Conservation (phyloP, 306 rosid species). For the Cercis canadensis region DNA sequence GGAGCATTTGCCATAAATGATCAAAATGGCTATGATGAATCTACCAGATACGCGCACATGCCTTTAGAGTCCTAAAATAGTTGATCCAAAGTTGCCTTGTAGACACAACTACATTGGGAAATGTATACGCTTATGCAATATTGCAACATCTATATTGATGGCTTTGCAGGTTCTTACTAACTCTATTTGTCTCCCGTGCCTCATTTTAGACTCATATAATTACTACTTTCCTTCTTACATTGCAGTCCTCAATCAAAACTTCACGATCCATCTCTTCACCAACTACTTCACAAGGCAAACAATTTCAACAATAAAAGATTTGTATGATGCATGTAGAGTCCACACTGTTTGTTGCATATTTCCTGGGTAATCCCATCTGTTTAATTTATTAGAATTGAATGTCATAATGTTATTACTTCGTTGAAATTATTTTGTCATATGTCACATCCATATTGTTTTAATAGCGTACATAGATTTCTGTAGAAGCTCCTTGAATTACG, state of each 20-base stretch:
- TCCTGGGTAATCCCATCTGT: too few species aligned
- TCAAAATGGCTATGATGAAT: slow-evolving; percentile 74
- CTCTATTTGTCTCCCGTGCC: slow-evolving; percentile 24
- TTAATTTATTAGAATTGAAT: too few species aligned
- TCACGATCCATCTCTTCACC: slow-evolving; percentile 97
- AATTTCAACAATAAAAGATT: slow-evolving; percentile 31
- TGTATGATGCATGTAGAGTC: slow-evolving; percentile 10
- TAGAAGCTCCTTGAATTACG: too few species aligned
- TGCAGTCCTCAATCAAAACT: slow-evolving; percentile 91
- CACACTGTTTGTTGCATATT: too few species aligned
- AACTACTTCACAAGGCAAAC: slow-evolving; percentile 83
- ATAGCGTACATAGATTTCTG: too few species aligned
- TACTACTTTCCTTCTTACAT: slow-evolving; percentile 37
- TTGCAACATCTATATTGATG: slow-evolving; percentile 91
- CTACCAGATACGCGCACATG: slow-evolving; percentile 74
- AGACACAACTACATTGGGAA: slow-evolving; percentile 85
- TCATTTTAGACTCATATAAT: slow-evolving; percentile 31
- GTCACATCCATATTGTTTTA: too few species aligned
- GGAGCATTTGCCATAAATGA: slow-evolving; percentile 58
- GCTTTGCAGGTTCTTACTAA: slow-evolving; percentile 87
- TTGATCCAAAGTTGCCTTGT: slow-evolving; percentile 86
- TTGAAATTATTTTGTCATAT: too few species aligned
- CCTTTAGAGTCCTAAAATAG: slow-evolving; percentile 85
- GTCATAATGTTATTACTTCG: too few species aligned
- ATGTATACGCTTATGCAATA: slow-evolving; percentile 83